Evolutionary conservation across 139 green algal species (phyloP), one percentile per base, ranked within the genome.

Genomic region (Closterium sp.): DNA sequence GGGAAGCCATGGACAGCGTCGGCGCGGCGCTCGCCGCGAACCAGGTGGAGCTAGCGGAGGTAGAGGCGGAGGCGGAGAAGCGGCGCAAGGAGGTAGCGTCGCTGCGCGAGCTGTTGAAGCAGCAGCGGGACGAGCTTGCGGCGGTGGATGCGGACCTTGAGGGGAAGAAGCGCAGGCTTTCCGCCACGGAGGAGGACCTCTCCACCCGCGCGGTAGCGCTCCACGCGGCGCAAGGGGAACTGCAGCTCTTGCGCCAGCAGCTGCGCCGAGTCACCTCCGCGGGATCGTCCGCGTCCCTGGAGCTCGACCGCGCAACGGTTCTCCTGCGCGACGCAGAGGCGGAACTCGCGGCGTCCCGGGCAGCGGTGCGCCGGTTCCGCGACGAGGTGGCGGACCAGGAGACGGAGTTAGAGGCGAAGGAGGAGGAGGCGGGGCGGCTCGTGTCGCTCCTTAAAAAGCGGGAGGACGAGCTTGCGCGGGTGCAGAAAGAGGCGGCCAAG

Each of bases 331-430:
- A 93, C 12, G 91, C 88, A 8, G 88, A 93, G 31, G 66, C 34
- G 33, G 90, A 93, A 30, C 69, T 93, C 32, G 66, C 93, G 5
- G 31, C 28, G 30, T 32, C 31, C 10, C 23, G 69, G 10, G 19
- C 28, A 4, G 90, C 90, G 30, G 89, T 34, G 35, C 21, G 89
- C 23, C 33, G 33, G 34, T 86, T 84, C 35, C 90, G 91, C 28
- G 64, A 93, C n/a, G 88, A 93, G 87, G 23, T 93, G 8, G 25
- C 89, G 31, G 64, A 55, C 12, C 87, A 93, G 34, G 88, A 93
- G 32, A 33, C 31, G n/a, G 90, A 92, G 35, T 5, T 93, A 21
- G 4, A 33, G 23, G 35, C 19, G 35, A 76, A 34, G 32, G 81
- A 87, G 86, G 12, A 31, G 12, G 34, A 23, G 28, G 32, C 10